Base-by-base conservation (phyloP, 23 red algal genomes). In the Agarophyton chilense region DNA sequence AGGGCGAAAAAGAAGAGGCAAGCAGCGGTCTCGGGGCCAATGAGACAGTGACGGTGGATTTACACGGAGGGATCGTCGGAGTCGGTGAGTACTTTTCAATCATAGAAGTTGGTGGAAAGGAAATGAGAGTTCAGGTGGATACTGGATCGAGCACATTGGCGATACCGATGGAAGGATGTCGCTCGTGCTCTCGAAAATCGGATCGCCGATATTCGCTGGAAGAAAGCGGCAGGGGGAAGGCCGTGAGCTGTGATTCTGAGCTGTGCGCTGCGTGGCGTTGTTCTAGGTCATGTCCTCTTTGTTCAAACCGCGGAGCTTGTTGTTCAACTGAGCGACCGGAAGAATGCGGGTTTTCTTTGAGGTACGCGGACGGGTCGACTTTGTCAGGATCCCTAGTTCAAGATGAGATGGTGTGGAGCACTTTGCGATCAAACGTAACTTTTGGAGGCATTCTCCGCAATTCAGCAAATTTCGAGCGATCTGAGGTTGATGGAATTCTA, bases 401-500 rank as follows among this genome's bases (percentile, higher is more conserved):
- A 83, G 92, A 89, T 41, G 86, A 94, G 82, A 68, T 89, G 76
- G 40, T 43, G 41, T 93, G 90, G 90, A 80, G 90, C 42, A 77
- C 13, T 1, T 72, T 72, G 29, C 82, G 75, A 62, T 74, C 46
- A 2, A 82, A 86, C 52, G 92, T 90, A 24, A 89, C 84, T 9
- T 95, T 95, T 85, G 93, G 93, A 43, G 93, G 86, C 31, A 95
- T 95, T 72, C 70, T 87, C 14, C 78, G 81, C 17, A 88, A 95
- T 72, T 84, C 85, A 11, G 64, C 77, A 47, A 86, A 95, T 50
- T 95, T 95, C 91, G 93, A 95, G 81, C 79, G 93, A 8, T 72
- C 78, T 31, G 72, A 95, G 58, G 93, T 98, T 61, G 94, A 96
- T 79, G 96, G 93, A 19, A 98, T 98, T 61, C 64, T 95, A 43